Percentiles rank a stretch among this genome's conserved stretches.
Evolutionary conservation across 1,284 basidiomycete genomes (phyloP).

Genomic region (Cryptococcus sp.): DNA sequence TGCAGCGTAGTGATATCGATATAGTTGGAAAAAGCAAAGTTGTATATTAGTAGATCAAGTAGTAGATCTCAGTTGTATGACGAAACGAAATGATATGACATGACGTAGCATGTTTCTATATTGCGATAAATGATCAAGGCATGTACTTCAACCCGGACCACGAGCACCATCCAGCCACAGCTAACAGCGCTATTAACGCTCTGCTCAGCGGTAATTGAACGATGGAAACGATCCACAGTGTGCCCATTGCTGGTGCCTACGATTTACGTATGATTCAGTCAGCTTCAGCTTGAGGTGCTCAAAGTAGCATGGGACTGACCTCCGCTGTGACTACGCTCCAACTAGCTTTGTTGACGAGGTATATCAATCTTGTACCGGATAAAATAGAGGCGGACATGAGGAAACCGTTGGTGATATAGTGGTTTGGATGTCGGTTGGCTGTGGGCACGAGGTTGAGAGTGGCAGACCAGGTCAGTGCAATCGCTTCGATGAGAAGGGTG

Average conservation of each 20-base stretch:
- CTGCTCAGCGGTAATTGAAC: slow-evolving; percentile 48
- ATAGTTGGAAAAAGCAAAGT: background rate
- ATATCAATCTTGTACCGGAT: slow-evolving; percentile 48
- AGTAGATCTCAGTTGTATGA: background rate
- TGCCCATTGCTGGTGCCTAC: slow-evolving; percentile 50
- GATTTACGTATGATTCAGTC: background rate
- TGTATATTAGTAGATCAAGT: slow-evolving; percentile 3
- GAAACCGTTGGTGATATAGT: slow-evolving; percentile 27
- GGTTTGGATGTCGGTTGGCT: slow-evolving; percentile 39
- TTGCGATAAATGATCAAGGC: slow-evolving; percentile 19
- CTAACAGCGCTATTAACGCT: slow-evolving; percentile 36
- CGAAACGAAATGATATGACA: slow-evolving; percentile 3
- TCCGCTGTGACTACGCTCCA: slow-evolving; percentile 46
- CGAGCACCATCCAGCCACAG: slow-evolving; percentile 37
- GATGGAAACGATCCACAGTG: slow-evolving; percentile 52
- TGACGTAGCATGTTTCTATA: background rate
- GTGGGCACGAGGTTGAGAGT: background rate
- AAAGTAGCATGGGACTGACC: slow-evolving; percentile 24
- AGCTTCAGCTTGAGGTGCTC: background rate
- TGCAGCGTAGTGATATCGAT: slow-evolving; percentile 2
- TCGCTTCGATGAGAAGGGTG: background rate
- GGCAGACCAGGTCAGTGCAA: background rate
- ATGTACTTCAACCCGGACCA: slow-evolving; percentile 33
- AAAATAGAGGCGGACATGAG: slow-evolving; percentile 37
- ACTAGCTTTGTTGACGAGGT: slow-evolving; percentile 50